Conservation (phyloP, 106 monocot species). For the Alisma plantagoaquatica region DNA sequence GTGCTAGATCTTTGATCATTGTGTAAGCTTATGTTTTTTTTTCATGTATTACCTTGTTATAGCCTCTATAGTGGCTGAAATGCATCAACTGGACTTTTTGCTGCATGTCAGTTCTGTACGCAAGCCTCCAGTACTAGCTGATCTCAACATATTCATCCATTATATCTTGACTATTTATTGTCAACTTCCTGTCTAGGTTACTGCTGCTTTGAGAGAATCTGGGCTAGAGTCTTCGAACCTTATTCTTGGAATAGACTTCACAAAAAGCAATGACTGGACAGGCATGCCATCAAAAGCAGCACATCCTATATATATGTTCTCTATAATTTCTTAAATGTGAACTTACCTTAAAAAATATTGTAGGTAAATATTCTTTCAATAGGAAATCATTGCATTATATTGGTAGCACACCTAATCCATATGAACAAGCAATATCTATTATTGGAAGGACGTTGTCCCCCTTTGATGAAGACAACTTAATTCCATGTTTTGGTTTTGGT, state of each 20-base stretch:
- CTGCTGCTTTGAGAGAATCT: slow-evolving; percentile 33
- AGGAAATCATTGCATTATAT: slow-evolving; percentile 76
- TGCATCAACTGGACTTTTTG: not conserved
- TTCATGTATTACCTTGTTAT: too few species aligned
- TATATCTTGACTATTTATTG: not conserved
- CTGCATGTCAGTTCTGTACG: not conserved
- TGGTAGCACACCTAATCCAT: slow-evolving; percentile 57
- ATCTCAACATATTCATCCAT: not conserved
- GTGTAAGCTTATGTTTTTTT: too few species aligned
- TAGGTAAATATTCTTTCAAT: slow-evolving; percentile 59
- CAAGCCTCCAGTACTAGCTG: not conserved
- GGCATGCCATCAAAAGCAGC: slow-evolving; percentile 1
- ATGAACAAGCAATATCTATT: too few species aligned
- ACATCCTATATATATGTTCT: not conserved
- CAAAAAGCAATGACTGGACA: slow-evolving; percentile 41
- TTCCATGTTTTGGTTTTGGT: slow-evolving; percentile 95
- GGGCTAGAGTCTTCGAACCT: slow-evolving; percentile 65
- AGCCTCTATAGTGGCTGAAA: too few species aligned
- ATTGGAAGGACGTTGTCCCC: slow-evolving; percentile 79
- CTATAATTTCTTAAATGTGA: not conserved
- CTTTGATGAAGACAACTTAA: slow-evolving; percentile 86
- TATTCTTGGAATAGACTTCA: slow-evolving; percentile 58
- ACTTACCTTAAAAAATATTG: slow-evolving; percentile 1
- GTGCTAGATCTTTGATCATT: too few species aligned
- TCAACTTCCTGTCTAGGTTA: slow-evolving; percentile 28